phyloP scores from a whole-genome alignment of 2,329 filamentous ascomycete species.

The Cercospora sesami region DNA sequence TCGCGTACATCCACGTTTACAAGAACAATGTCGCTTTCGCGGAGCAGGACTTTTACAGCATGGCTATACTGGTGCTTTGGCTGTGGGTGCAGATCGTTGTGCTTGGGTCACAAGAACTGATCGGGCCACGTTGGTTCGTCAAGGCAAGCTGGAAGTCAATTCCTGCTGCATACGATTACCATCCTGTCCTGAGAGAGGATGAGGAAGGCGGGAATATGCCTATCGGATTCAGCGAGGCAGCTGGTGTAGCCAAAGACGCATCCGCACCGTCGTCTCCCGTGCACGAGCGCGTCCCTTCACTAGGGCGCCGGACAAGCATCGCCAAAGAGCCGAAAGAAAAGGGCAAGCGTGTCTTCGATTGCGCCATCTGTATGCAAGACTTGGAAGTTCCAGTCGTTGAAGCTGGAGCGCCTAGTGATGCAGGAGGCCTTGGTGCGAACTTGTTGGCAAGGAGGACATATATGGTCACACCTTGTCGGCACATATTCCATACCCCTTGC shows the following conservation, averaged over 20 bases:
- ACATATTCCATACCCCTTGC: constrained; percentile 91
- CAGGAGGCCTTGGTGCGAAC: constrained; percentile 52
- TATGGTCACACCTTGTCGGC: constrained; percentile 96
- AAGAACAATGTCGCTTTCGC: constrained; percentile 79
- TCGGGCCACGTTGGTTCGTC: constrained; percentile 86
- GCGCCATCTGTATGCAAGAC: constrained; percentile 89
- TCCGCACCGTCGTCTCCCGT: constrained; percentile 33
- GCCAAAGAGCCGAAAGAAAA: constrained; percentile 48
- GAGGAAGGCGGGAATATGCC: constrained; percentile 75
- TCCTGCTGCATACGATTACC: constrained; percentile 84
- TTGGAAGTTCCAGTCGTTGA: constrained; percentile 83
- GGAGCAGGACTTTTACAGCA: constrained; percentile 64
- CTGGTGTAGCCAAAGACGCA: constrained; percentile 26
- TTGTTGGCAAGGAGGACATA: constrained; percentile 79
- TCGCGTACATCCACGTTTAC: constrained; percentile 81
- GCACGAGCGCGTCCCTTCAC: constrained; percentile 23
- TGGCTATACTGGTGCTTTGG: constrained; percentile 70
- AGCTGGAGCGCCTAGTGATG: constrained; percentile 42
- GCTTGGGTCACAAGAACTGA: constrained; percentile 76
- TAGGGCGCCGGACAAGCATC: constrained; percentile 21
- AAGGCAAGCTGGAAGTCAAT: constrained; percentile 60
- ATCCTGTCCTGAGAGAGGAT: constrained; percentile 82
- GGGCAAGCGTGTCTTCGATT: constrained; percentile 72
- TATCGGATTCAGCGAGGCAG: constrained; percentile 60
- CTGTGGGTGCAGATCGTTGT: constrained; percentile 81